These are phyloP conservation scores for Cryptosporidium felis DNA, from an alignment of 169 alveolate genomes.

Conservation along the genomic window DNA sequence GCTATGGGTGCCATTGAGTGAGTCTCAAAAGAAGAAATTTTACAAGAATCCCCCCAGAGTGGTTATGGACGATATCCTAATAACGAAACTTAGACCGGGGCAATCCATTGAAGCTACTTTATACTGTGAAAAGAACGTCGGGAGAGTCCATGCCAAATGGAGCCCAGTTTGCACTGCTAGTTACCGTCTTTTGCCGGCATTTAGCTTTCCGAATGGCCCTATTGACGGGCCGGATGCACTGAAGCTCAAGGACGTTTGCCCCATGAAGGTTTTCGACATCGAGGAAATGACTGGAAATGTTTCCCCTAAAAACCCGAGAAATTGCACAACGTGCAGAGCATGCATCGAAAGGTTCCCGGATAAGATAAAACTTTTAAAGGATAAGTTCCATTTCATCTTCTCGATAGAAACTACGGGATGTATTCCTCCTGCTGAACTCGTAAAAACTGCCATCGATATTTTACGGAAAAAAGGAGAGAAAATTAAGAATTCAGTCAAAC, in stretches of 20 bases:
- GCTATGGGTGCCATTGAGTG: conserved; percentile 92
- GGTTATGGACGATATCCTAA: conserved; percentile 92
- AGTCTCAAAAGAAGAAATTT: conserved; percentile 83
- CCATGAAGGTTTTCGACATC: conserved; percentile 93
- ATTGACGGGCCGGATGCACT: conserved; percentile 88
- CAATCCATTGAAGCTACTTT: conserved; percentile 88
- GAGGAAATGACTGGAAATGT: conserved; percentile 86
- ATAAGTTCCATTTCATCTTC: conserved; percentile 85
- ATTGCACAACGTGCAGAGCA: conserved; percentile 97
- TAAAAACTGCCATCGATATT: conserved; percentile 75
- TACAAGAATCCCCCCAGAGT: conserved; percentile 88
- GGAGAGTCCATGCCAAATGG: conserved; percentile 99
- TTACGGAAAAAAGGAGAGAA: conserved; percentile 72
- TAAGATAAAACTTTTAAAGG: conserved; percentile 79
- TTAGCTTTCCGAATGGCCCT: conserved; percentile 76
- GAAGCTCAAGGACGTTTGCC: conserved; percentile 90
- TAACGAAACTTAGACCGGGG: conserved; percentile 95
- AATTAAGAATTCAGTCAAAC: conserved; percentile 72
- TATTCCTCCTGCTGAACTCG: conserved; percentile 79
- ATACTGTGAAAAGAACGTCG: conserved; percentile 95
- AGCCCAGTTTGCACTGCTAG: conserved; percentile 98
- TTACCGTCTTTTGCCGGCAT: conserved; percentile 92
- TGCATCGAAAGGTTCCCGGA: conserved; percentile 93
- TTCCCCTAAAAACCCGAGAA: conserved; percentile 87
- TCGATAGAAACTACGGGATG: conserved; percentile 84